These are phyloP conservation scores for Dictyostelium capitatum DNA, from an alignment of 78 protist species.

Conservation along the genomic window DNA sequence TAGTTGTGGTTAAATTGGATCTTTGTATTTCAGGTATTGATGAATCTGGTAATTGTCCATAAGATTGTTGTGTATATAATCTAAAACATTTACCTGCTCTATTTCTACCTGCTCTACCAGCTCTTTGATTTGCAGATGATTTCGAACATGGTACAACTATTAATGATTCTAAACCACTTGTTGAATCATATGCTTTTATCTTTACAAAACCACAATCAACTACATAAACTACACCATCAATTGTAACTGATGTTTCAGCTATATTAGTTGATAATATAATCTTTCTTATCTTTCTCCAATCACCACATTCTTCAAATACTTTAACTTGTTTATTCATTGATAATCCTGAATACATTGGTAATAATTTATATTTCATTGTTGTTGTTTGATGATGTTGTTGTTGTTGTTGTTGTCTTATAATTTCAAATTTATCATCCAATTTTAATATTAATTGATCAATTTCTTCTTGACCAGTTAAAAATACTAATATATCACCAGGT, in stretches of 20 bases:
- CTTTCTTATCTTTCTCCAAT: slow-evolving; percentile 88
- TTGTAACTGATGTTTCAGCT: slow-evolving; percentile 97
- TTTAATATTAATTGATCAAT: slow-evolving; percentile 5
- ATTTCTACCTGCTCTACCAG: slow-evolving; percentile 98
- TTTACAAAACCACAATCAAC: slow-evolving; percentile 97
- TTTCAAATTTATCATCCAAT: slow-evolving; percentile 25
- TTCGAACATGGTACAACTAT: slow-evolving; percentile 86
- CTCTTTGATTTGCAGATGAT: slow-evolving; percentile 94
- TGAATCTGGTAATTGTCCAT: background rate
- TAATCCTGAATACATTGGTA: slow-evolving; percentile 88
- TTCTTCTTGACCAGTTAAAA: slow-evolving; percentile 98
- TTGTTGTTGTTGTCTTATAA: background rate
- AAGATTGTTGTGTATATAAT: slow-evolving; percentile 72
- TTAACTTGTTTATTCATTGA: slow-evolving; percentile 78
- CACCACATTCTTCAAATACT: slow-evolving; percentile 60
- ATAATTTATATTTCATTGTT: slow-evolving; percentile 1
- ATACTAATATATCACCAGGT: slow-evolving; percentile 99
- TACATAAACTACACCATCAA: slow-evolving; percentile 95
- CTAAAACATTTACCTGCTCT: slow-evolving; percentile 85
- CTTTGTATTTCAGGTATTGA: slow-evolving; percentile 94
- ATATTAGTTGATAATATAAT: slow-evolving; percentile 96
- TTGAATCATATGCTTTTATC: slow-evolving; percentile 87
- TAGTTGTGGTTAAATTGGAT: slow-evolving; percentile 78
- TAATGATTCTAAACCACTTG: slow-evolving; percentile 93
- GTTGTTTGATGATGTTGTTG: background rate